Conservation (phyloP, 2,329 filamentous ascomycete genomes). For the Pyrenophora seminiperda region DNA sequence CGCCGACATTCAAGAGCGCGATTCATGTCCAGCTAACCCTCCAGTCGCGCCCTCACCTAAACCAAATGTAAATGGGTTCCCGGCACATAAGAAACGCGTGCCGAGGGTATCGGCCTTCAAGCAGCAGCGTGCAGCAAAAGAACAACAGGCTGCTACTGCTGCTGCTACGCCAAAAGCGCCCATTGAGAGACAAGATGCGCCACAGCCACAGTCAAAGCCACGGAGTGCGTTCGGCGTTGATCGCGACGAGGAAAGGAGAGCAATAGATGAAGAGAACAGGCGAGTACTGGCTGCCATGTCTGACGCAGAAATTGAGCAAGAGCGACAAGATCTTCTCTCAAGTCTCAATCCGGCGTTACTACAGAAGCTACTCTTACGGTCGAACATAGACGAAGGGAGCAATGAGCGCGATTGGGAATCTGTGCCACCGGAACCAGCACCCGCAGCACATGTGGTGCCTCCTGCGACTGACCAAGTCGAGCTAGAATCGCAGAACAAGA, state of each 20-base stretch:
- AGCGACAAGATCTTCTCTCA: slow-evolving; percentile 79
- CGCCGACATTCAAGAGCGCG: slow-evolving; percentile 80
- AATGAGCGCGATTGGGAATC: slow-evolving; percentile 47
- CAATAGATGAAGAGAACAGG: slow-evolving; percentile 83
- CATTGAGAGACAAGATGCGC: slow-evolving; percentile 16
- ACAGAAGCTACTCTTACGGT: slow-evolving; percentile 74
- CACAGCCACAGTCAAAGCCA: slow-evolving; percentile 9
- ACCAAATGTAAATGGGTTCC: slow-evolving; percentile 71
- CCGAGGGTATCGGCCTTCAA: slow-evolving; percentile 76
- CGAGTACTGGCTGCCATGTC: slow-evolving; percentile 78
- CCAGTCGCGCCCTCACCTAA: slow-evolving; percentile 67
- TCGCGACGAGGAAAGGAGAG: slow-evolving; percentile 64
- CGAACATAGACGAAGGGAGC: slow-evolving; percentile 72
- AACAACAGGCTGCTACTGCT: slow-evolving; percentile 22
- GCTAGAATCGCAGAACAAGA: slow-evolving; percentile 16
- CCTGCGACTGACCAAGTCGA: slow-evolving; percentile 17
- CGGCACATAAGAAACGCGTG: slow-evolving; percentile 80
- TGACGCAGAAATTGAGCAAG: slow-evolving; percentile 76
- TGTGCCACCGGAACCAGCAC: slow-evolving; percentile 10
- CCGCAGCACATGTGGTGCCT: neutral
- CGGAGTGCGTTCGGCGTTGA: slow-evolving; percentile 22
- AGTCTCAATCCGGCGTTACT: slow-evolving; percentile 76
- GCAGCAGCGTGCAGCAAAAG: slow-evolving; percentile 60
- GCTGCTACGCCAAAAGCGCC: slow-evolving; percentile 13
- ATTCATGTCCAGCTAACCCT: slow-evolving; percentile 63